phyloP scores from a whole-genome alignment of 768 basidiomycete genomes.

The Hericium alpestre region DNA sequence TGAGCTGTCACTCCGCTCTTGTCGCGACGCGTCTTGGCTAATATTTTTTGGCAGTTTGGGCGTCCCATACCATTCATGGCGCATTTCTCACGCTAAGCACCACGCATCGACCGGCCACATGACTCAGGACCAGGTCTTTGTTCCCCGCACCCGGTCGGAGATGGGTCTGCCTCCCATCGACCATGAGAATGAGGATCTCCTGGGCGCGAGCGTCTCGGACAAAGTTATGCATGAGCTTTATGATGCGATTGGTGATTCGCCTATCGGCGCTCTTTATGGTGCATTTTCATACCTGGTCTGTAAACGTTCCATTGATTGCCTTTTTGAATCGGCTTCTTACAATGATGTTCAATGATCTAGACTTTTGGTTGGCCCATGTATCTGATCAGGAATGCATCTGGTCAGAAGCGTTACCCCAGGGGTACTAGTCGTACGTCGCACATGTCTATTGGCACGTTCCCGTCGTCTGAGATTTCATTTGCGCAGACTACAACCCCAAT shows the following conservation, averaged over 20 bases:
- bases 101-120: slow-evolving; percentile 91
- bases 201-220: slow-evolving; percentile 53
- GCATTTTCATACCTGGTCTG: slow-evolving; percentile 45
- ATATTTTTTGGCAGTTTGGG: slow-evolving; percentile 46
- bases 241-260: slow-evolving; percentile 89
- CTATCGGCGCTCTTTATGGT: slow-evolving; percentile 52
- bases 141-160: slow-evolving; percentile 79
- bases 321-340: neutral
- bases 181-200: slow-evolving; percentile 51
- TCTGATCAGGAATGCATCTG: slow-evolving; percentile 72
- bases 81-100: slow-evolving; percentile 88
- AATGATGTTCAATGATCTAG: slow-evolving; percentile 22
- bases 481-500: slow-evolving; percentile 62
- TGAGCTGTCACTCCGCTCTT: slow-evolving; percentile 21
- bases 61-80: slow-evolving; percentile 96
- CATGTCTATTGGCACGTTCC: neutral
- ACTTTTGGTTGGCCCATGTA: slow-evolving; percentile 83
- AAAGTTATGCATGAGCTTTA: slow-evolving; percentile 63
- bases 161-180: slow-evolving; percentile 56
- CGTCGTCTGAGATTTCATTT: neutral
- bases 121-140: slow-evolving; percentile 93
- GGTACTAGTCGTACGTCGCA: slow-evolving; percentile 64
- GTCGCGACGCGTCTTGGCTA: slow-evolving; percentile 1
- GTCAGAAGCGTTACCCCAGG: slow-evolving; percentile 70
- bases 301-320: slow-evolving; percentile 21